Evolutionary conservation across 176 grass and related monocot species (phyloP).

Genomic region (Rhynchospora breviuscula): DNA sequence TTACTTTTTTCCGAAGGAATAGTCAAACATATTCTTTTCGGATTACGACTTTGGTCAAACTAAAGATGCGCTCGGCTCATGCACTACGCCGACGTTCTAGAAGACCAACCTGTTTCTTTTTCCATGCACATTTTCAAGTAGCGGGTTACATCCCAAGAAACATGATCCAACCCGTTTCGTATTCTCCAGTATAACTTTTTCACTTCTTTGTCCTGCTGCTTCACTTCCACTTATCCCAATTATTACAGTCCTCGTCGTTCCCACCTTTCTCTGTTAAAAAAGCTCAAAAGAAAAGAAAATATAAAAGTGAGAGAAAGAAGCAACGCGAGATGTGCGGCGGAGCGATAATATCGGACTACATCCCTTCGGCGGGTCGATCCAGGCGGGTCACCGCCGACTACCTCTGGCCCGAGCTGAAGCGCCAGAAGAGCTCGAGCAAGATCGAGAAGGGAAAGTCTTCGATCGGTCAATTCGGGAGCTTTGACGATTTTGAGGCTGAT

Average conservation of each 20-base stretch:
- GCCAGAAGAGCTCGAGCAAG: slow-evolving; percentile 27
- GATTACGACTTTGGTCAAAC: background rate
- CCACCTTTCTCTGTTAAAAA: background rate
- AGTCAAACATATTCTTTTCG: background rate
- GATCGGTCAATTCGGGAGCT: slow-evolving; percentile 27
- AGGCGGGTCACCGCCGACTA: slow-evolving; percentile 37
- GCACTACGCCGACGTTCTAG: background rate
- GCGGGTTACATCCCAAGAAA: background rate
- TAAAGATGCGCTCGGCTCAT: background rate
- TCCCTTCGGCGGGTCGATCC: slow-evolving; percentile 5
- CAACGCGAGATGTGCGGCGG: slow-evolving; percentile 63
- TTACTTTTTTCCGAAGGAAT: background rate
- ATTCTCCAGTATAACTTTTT: background rate
- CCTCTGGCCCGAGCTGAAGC: slow-evolving; percentile 66
- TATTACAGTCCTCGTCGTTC: background rate
- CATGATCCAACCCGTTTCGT: background rate
- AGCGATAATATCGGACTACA: slow-evolving; percentile 44
- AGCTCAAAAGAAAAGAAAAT: background rate
- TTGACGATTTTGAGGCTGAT: slow-evolving; percentile 71
- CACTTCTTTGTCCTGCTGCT: background rate
- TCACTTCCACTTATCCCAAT: background rate
- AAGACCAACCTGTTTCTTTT: background rate
- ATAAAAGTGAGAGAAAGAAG: background rate
- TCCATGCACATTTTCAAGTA: background rate
- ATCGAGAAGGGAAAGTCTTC: slow-evolving; percentile 25